phyloP scores from a whole-genome alignment of 331 rosid species.

The Rosa hybrid region DNA sequence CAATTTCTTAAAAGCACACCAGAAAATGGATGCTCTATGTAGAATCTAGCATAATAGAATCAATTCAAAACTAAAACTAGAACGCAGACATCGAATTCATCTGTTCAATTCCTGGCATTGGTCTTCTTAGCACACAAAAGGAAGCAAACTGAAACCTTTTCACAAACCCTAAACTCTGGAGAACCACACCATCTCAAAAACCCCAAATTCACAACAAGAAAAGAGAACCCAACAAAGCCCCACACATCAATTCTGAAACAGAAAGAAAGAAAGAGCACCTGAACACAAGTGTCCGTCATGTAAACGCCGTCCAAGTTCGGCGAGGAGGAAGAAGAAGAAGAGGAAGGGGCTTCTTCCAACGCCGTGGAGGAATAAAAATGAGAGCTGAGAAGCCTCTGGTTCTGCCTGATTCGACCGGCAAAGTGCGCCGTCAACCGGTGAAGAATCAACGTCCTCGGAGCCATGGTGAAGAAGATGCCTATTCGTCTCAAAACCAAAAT shows the following conservation, averaged over 20 bases:
- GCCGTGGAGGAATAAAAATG: conserved; percentile 41
- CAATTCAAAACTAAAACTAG: not conserved
- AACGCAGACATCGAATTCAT: not conserved
- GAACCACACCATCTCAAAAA: not conserved
- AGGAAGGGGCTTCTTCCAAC: conserved; percentile 44
- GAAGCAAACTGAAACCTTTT: not conserved
- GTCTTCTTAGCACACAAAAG: not conserved
- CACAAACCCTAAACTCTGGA: not conserved
- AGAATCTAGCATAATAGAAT: not conserved
- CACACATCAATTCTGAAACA: no score
- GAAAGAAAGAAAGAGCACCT: conserved; percentile 36
- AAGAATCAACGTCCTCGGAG: conserved; percentile 52
- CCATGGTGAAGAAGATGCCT: conserved; percentile 28
- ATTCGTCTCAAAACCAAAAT: not conserved
- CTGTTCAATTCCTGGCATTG: not conserved
- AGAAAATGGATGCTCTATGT: not conserved
- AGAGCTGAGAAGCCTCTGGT: conserved; percentile 49
- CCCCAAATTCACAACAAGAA: conserved; percentile 10
- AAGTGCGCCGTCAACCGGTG: conserved; percentile 50
- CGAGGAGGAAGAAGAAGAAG: conserved; percentile 33
- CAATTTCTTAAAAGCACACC: not conserved
- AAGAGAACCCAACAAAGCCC: not conserved
- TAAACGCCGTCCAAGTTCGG: conserved; percentile 44
- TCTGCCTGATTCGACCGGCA: conserved; percentile 53
- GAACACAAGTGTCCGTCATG: conserved; percentile 61